Base-by-base conservation (phyloP, 164 flowering plant species). In the Chimonanthus praecox region DNA sequence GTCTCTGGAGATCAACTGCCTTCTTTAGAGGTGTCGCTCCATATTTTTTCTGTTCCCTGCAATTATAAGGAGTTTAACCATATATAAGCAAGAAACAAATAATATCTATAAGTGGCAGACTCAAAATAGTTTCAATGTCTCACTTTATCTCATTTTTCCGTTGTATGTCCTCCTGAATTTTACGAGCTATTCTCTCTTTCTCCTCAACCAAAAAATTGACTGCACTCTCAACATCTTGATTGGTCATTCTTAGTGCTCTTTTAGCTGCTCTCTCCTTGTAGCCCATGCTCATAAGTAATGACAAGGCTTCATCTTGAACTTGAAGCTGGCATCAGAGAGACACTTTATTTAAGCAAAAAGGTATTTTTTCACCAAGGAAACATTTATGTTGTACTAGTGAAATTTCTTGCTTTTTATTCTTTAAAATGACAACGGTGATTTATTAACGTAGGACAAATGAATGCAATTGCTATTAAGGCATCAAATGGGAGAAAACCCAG, bases 1-100 rank as follows among this genome's bases (percentile, higher is more conserved):
- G 49, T 69, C 71, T 88, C 76, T 85, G 75, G 18, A 95, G 79
- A 85, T 93, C 89, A 63, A 95, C 99, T 11, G 95, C 85, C 76
- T 88, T 95, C 77, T 80, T 85, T 44, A 82, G 84, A 33, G 93
- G 88, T 46, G 99, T 95, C 80, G 76, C 71, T 73, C 99, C 99
- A 85, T 88, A 93, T 4, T 68, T 72, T 74, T 87, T 91, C 84
- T 89, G 93, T 82, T 95, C 98, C 90, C 97, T 94, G 87, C 68
- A 65, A 75, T 51, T 58, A 11, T 44, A 61, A 68, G 10, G 46
- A 64, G 33, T 49, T 47, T 2, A 69, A 58, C 21, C 16, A 65
- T 49, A 65, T 48, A 73, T 33, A 46, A 43, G 49, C 44, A 61
- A 50, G 15, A 71, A 58, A 47, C 8, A 68, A 43, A 33, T 33